Percentiles rank a stretch among this genome's conserved stretches.
Conservation (phyloP, 2,329 filamentous ascomycete genomes). For the Pseudogymnoascus sp. region DNA sequence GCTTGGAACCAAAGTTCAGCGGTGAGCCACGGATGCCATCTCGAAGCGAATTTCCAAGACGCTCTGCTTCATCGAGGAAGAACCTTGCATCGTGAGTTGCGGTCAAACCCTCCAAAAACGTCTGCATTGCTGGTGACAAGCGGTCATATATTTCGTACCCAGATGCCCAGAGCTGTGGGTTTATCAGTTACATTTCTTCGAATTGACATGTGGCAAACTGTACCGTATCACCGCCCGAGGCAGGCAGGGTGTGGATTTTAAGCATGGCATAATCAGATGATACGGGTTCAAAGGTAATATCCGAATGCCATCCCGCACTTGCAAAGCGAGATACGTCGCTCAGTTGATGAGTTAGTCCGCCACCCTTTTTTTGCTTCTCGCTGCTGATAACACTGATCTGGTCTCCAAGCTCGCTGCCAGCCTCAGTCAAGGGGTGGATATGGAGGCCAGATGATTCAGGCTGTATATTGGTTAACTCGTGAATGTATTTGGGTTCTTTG, state of each 20-base stretch:
- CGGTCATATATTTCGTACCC: slow-evolving; percentile 47
- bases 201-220: background rate
- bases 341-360: slow-evolving; percentile 42
- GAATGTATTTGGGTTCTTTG: background rate
- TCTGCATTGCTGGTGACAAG: slow-evolving; percentile 39
- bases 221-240: slow-evolving; percentile 37
- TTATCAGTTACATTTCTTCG: slow-evolving; percentile 10
- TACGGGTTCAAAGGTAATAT: slow-evolving; percentile 46
- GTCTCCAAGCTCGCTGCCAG: slow-evolving; percentile 43
- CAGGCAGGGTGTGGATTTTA: slow-evolving; percentile 40
- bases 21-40: slow-evolving; percentile 42
- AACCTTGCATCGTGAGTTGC: slow-evolving; percentile 42
- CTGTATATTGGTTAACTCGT: slow-evolving; percentile 19
- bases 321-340: slow-evolving; percentile 43
- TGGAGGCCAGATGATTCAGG: slow-evolving; percentile 39
- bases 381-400: slow-evolving; percentile 50
- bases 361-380: slow-evolving; percentile 47
- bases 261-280: slow-evolving; percentile 47
- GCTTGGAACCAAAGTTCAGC: slow-evolving; percentile 45
- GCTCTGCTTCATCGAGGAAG: slow-evolving; percentile 42
- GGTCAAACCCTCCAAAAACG: slow-evolving; percentile 40
- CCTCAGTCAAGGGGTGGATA: slow-evolving; percentile 46
- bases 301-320: slow-evolving; percentile 42
- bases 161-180: slow-evolving; percentile 36
- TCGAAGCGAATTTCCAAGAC: slow-evolving; percentile 33